Conservation (phyloP, 2,329 filamentous ascomycete species). For the Sporothrix variecibatus region DNA sequence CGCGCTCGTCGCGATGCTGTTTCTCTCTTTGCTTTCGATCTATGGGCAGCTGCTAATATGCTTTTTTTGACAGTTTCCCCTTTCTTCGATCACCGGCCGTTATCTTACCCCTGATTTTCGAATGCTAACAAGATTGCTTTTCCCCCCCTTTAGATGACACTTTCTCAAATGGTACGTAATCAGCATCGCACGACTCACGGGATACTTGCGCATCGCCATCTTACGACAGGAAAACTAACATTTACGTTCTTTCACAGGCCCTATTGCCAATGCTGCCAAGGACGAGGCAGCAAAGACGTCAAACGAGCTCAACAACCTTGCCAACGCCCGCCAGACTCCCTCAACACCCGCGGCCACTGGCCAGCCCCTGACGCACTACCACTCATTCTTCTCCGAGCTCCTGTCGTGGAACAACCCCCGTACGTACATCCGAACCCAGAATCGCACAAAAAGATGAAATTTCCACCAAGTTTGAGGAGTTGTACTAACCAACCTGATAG, state of each 20-base stretch:
- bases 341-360: conserved; percentile 55
- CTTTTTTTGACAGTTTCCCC: neutral
- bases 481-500: conserved; percentile 40
- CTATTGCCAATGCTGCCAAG: conserved; percentile 61
- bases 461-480: too few species aligned
- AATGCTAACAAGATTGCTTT: neutral
- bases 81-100: neutral
- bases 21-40: neutral
- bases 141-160: neutral
- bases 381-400: conserved; percentile 69
- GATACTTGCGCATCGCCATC: neutral
- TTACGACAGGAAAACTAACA: conserved; percentile 1
- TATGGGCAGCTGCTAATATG: neutral
- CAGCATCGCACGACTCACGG: neutral
- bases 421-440: conserved; percentile 43
- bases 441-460: neutral
- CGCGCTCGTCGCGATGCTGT: neutral
- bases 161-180: conserved; percentile 2
- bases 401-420: conserved; percentile 70
- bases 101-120: neutral
- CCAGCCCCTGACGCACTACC: conserved; percentile 67
- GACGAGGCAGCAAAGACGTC: conserved; percentile 58
- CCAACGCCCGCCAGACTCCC: conserved; percentile 58
- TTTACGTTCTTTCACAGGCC: conserved; percentile 45
- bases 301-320: conserved; percentile 59